Evolutionary conservation across 129 eudicot species (phyloP).

Genomic region (Solidago caesia): DNA sequence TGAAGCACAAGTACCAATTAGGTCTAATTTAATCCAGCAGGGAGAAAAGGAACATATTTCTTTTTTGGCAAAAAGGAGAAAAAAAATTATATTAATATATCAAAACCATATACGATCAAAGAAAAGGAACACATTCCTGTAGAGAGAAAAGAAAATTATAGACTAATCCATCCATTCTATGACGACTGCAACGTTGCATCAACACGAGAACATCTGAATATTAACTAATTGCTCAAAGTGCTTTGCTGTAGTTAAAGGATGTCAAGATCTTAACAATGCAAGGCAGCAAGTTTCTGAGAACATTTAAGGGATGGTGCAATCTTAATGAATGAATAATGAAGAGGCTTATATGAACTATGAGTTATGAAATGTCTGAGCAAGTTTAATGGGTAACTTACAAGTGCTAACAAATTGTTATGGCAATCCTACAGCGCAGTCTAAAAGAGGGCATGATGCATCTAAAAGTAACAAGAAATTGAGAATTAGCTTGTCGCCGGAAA

Average conservation of each 20-base stretch:
- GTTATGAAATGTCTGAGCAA: neutral
- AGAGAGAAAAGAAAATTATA: neutral
- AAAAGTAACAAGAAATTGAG: neutral
- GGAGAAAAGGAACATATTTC: no score
- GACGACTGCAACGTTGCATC: neutral
- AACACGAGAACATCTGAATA: neutral
- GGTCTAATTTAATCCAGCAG: no score
- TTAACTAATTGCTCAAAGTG: neutral
- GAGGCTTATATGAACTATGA: neutral
- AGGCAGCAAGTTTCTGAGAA: neutral
- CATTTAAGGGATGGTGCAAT: neutral
- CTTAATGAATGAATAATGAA: neutral
- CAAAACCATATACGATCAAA: neutral
- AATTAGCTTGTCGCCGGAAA: neutral
- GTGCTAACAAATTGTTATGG: neutral
- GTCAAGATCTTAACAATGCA: neutral
- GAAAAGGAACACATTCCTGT: no score
- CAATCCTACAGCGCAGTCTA: neutral
- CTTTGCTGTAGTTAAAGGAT: neutral
- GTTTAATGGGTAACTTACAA: neutral
- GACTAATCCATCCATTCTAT: neutral
- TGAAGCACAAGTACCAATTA: no score
- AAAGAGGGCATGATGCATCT: constrained; percentile 16
- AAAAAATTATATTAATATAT: no score
- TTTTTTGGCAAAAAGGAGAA: no score